Conservation (phyloP, 2,329 filamentous ascomycete species). For the Simplicillium aogashimaense region DNA sequence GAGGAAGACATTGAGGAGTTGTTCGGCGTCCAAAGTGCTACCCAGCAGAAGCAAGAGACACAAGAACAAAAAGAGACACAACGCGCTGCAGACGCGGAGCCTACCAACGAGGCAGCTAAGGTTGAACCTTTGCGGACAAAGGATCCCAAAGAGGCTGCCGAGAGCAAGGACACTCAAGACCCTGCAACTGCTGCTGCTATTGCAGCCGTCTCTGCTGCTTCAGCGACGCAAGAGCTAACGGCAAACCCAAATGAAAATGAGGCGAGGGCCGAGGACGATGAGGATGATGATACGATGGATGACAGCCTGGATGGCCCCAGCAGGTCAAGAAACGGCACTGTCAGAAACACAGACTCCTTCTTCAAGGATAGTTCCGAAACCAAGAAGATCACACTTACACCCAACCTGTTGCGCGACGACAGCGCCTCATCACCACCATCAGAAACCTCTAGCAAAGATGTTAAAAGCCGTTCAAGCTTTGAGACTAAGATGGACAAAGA, state of each 20-base stretch:
- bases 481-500: constrained; percentile 56
- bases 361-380: constrained; percentile 94
- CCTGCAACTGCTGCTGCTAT: neutral
- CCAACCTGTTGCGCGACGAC: constrained; percentile 83
- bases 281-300: constrained; percentile 60
- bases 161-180: constrained; percentile 1
- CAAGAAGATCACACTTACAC: constrained; percentile 93
- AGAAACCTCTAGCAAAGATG: constrained; percentile 32
- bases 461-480: constrained; percentile 54
- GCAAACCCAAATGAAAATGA: constrained; percentile 7
- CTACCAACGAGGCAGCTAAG: neutral
- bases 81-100: constrained; percentile 2
- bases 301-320: constrained; percentile 38
- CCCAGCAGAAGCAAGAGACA: constrained; percentile 16
- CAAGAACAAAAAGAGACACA: constrained; percentile 15
- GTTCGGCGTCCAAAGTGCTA: constrained; percentile 22
- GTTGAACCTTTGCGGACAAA: neutral
- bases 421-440: constrained; percentile 44
- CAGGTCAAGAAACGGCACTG: constrained; percentile 73
- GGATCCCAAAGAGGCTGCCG: neutral
- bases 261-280: constrained; percentile 20
- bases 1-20: constrained; percentile 47
- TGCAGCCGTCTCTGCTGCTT: neutral
- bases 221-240: constrained; percentile 10
- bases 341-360: constrained; percentile 91